Percentiles rank a stretch among this genome's conserved stretches.
Evolutionary conservation across 2,329 filamentous ascomycete genomes (phyloP).

Genomic region (Cephalotrichum gorgonifer): DNA sequence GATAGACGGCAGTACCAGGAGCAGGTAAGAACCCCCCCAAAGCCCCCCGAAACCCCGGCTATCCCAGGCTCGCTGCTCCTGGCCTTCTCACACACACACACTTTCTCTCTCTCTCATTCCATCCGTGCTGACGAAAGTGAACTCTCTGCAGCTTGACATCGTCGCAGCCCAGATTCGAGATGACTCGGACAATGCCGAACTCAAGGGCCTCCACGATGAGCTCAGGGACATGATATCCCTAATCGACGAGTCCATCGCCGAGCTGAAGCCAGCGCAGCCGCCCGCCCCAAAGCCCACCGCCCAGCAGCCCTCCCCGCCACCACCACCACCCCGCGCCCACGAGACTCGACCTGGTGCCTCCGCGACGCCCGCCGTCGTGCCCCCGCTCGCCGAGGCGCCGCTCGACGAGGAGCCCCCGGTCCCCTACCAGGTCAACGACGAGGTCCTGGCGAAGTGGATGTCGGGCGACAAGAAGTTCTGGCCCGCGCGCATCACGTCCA

Average conservation of each 20-base stretch:
- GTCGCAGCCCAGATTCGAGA: slow-evolving; percentile 66
- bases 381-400: slow-evolving; percentile 21
- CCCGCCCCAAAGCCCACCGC: slow-evolving; percentile 27
- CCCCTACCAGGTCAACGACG: slow-evolving; percentile 79
- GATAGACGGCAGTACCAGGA: slow-evolving; percentile 46
- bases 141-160: slow-evolving; percentile 55
- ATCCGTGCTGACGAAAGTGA: background rate
- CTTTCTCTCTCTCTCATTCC: too few relatives aligned
- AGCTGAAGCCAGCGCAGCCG: slow-evolving; percentile 49
- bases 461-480: slow-evolving; percentile 87
- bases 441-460: slow-evolving; percentile 80
- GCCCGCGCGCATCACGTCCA: slow-evolving; percentile 82
- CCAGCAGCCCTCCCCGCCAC: background rate
- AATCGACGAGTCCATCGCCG: slow-evolving; percentile 70
- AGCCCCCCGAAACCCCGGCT: background rate
- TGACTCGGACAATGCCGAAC: slow-evolving; percentile 70
- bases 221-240: slow-evolving; percentile 72
- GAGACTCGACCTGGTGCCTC: slow-evolving; percentile 52
- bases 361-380: slow-evolving; percentile 36
- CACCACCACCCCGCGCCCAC: background rate
- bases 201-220: slow-evolving; percentile 67
- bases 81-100: too few relatives aligned
- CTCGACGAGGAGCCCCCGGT: slow-evolving; percentile 44
- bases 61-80: background rate
- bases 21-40: slow-evolving; percentile 30